Conservation (phyloP, 1,284 basidiomycete species). For the Boletus calvinii region DNA sequence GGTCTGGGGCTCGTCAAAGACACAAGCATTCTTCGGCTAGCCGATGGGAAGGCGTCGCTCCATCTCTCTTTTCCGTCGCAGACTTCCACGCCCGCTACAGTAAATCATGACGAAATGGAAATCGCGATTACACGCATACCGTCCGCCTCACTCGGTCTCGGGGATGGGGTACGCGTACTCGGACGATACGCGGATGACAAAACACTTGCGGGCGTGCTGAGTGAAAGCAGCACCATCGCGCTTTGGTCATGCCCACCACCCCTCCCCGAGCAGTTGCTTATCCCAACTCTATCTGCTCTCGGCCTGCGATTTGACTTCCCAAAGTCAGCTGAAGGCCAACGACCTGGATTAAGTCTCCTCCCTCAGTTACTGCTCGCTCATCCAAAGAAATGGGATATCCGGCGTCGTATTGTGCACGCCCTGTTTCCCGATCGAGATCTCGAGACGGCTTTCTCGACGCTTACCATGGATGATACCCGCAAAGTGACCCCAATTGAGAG, state of each 20-base stretch:
- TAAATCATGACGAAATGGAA: conserved; percentile 15
- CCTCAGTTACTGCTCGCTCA: conserved; percentile 32
- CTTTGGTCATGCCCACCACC: conserved; percentile 33
- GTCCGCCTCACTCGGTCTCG: conserved; percentile 20
- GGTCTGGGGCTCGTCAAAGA: conserved; percentile 24
- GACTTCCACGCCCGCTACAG: conserved; percentile 5
- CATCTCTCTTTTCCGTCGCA: conserved; percentile 30
- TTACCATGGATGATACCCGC: conserved; percentile 42
- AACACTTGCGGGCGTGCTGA: conserved; percentile 26
- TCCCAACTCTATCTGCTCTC: conserved; percentile 25
- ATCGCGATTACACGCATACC: conserved; percentile 8
- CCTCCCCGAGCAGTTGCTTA: conserved; percentile 23
- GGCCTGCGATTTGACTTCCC: conserved; percentile 19
- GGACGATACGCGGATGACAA: conserved; percentile 22
- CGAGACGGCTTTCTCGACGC: conserved; percentile 46
- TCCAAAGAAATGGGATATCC: conserved; percentile 24
- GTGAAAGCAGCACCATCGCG: conserved; percentile 25
- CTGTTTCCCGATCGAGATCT: conserved; percentile 27
- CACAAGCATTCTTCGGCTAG: conserved; percentile 24
- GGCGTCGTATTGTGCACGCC: conserved; percentile 14
- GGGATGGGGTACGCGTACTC: conserved; percentile 12
- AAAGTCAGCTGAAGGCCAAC: not conserved
- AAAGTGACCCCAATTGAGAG: conserved; percentile 2
- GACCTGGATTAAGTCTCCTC: conserved; percentile 13
- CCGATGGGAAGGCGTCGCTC: conserved; percentile 23